These are phyloP conservation scores for Penicillium paxilli DNA, from an alignment of 495 filamentous ascomycete species.

Conservation along the genomic window DNA sequence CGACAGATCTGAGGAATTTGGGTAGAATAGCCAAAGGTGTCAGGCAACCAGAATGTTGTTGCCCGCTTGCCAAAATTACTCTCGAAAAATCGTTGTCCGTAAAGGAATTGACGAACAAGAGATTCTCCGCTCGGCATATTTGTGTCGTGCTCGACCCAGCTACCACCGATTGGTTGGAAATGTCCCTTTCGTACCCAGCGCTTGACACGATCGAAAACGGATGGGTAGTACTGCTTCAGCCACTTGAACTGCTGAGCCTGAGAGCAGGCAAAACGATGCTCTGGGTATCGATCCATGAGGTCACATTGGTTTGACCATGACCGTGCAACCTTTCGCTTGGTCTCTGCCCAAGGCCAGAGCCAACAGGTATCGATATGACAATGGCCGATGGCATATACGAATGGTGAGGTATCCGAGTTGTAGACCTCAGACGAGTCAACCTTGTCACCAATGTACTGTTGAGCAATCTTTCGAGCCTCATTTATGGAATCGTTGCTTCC, in stretches of 20 bases:
- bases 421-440: conserved; percentile 87
- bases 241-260: conserved; percentile 98
- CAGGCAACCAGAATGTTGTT: conserved; percentile 93
- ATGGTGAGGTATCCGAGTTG: conserved; percentile 63
- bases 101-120: conserved; percentile 90
- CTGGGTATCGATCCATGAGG: conserved; percentile 90
- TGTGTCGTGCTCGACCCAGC: conserved; percentile 98
- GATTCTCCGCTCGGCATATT: conserved; percentile 96
- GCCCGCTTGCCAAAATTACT: conserved; percentile 87
- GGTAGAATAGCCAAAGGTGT: conserved; percentile 95
- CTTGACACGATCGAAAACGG: conserved; percentile 86
- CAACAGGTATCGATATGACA: conserved; percentile 98
- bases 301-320: conserved; percentile 97
- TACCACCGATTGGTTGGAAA: conserved; percentile 94
- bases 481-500: conserved; percentile 73
- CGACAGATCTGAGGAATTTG: conserved; percentile 93
- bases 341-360: conserved; percentile 99
- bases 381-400: conserved; percentile 88
- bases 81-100: conserved; percentile 92
- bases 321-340: conserved; percentile 91
- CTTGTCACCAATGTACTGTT: conserved; percentile 75
- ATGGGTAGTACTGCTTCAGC: conserved; percentile 86
- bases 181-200: conserved; percentile 82
- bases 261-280: conserved; percentile 87
- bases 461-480: conserved; percentile 77